These are phyloP conservation scores for Cladophialophora exuberans DNA, from an alignment of 2,329 filamentous ascomycete species.

Conservation along the genomic window DNA sequence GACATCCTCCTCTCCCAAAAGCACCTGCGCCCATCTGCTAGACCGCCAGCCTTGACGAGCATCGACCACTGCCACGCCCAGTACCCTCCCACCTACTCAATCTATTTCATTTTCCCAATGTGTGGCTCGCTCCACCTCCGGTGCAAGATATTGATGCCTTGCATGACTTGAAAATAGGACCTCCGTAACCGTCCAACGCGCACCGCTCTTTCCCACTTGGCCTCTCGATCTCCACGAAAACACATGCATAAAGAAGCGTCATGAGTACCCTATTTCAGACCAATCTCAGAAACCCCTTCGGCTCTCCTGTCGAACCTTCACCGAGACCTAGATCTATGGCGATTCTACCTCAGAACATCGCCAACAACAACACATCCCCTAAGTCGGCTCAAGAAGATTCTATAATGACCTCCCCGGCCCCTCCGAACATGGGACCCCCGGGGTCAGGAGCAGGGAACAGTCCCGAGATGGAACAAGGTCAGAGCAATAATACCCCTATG, in stretches of 20 bases:
- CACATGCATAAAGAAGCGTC: constrained; percentile 23
- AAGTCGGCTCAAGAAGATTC: constrained; percentile 48
- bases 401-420: constrained; percentile 56
- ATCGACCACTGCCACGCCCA: constrained; percentile 6
- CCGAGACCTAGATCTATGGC: constrained; percentile 30
- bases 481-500: constrained; percentile 31
- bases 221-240: constrained; percentile 7
- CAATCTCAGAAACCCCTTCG: constrained; percentile 32
- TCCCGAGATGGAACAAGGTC: constrained; percentile 52
- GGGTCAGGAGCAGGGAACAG: constrained; percentile 38
- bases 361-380: constrained; percentile 27
- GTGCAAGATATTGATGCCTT: constrained; percentile 29
- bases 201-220: constrained; percentile 6
- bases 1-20: constrained; percentile 20
- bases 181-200: constrained; percentile 19
- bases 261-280: constrained; percentile 35
- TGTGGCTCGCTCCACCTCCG: constrained; percentile 27
- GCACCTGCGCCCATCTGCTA: constrained; percentile 18
- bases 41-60: constrained; percentile 8
- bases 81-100: constrained; percentile 4
- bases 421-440: constrained; percentile 54
- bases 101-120: constrained; percentile 18
- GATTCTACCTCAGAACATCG: constrained; percentile 26
- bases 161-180: constrained; percentile 29
- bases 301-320: constrained; percentile 25